These are phyloP conservation scores for Diutina scorzettiae DNA, from an alignment of 1,139 yeast species.

Conservation along the genomic window DNA sequence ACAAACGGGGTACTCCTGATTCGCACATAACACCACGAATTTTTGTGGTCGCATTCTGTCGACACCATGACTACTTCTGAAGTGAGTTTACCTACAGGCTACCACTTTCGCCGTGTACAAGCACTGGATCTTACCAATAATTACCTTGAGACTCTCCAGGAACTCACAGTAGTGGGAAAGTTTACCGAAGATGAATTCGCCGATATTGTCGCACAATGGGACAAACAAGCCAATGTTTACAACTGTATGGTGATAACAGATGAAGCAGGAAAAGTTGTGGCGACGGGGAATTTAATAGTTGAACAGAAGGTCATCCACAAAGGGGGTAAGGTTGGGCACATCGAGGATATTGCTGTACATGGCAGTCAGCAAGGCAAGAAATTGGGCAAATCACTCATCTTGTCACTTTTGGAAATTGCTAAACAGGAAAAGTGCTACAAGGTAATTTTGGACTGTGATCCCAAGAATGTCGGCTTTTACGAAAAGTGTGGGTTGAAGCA, in stretches of 20 bases:
- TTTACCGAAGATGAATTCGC: slow-evolving; percentile 31
- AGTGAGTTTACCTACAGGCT: slow-evolving; percentile 30
- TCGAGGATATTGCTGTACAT: slow-evolving; percentile 87
- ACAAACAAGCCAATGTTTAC: slow-evolving; percentile 30
- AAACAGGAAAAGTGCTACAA: slow-evolving; percentile 63
- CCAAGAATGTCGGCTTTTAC: slow-evolving; percentile 70
- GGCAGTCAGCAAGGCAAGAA: slow-evolving; percentile 70
- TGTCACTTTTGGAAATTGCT: slow-evolving; percentile 50
- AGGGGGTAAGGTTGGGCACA: slow-evolving; percentile 83
- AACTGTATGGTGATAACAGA: slow-evolving; percentile 52
- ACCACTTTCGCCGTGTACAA: slow-evolving; percentile 37
- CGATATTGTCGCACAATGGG: slow-evolving; percentile 38
- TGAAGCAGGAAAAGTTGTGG: slow-evolving; percentile 30
- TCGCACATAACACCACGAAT: no score
- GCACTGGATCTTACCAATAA: slow-evolving; percentile 34
- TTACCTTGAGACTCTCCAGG: slow-evolving; percentile 29
- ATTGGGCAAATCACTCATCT: slow-evolving; percentile 60
- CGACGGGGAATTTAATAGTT: slow-evolving; percentile 37
- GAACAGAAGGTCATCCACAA: slow-evolving; percentile 62
- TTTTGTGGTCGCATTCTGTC: no score
- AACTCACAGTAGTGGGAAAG: slow-evolving; percentile 53
- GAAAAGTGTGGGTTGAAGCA: slow-evolving; percentile 66
- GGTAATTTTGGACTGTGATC: slow-evolving; percentile 80
- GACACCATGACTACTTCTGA: no score
- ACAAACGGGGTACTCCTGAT: no score